These are phyloP conservation scores for Ulota crispa DNA, from an alignment of 225 moss, liverwort and hornwort genomes.

Conservation along the genomic window DNA sequence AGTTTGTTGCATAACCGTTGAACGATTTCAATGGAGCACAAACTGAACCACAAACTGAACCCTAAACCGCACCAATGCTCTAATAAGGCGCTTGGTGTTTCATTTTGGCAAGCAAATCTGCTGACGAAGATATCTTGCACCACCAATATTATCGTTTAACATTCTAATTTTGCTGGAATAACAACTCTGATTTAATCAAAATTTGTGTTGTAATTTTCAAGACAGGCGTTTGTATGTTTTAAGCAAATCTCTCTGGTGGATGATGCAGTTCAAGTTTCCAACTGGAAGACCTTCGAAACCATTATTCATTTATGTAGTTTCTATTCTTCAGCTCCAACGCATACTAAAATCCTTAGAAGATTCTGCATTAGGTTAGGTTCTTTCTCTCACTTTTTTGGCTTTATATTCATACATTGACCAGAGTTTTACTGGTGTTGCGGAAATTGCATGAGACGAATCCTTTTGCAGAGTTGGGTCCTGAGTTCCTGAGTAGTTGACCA, in stretches of 20 bases:
- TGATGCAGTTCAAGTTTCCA: conserved; percentile 76
- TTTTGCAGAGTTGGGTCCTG: background rate
- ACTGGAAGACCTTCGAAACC: conserved; percentile 84
- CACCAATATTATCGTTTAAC: no score
- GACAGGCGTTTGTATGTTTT: background rate
- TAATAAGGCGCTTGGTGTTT: no score
- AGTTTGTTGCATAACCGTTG: no score
- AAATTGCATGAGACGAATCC: background rate
- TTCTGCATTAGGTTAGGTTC: conserved; percentile 54
- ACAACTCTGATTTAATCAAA: no score
- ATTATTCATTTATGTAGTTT: conserved; percentile 80
- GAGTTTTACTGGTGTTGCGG: background rate
- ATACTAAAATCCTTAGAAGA: conserved; percentile 62
- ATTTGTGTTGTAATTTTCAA: background rate
- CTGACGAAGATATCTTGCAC: no score
- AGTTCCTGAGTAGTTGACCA: background rate
- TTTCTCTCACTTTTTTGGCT: background rate
- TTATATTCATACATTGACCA: background rate
- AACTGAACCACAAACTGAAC: no score
- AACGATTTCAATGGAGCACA: no score
- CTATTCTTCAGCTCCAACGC: conserved; percentile 69
- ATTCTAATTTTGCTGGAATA: no score
- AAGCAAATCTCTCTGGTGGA: conserved; percentile 21
- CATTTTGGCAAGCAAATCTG: no score
- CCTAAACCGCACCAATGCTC: no score